Evolutionary conservation across 192 early-diverging fungal genomes (phyloP).

Genomic region (Podila verticillata): DNA sequence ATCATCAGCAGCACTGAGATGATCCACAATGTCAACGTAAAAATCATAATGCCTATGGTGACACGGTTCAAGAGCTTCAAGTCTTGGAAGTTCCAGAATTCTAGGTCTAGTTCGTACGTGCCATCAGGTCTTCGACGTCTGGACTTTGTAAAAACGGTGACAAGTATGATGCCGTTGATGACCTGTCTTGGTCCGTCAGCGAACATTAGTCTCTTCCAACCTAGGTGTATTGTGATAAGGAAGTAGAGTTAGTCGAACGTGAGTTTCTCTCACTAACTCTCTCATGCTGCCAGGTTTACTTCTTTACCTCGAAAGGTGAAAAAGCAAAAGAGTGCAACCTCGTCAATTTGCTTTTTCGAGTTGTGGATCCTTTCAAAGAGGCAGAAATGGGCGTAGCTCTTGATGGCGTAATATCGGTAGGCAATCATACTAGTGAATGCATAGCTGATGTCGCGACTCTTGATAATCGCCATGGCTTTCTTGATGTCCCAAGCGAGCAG

Average conservation of each 20-base stretch:
- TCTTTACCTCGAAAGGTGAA: constrained; percentile 78
- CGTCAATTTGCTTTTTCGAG: constrained; percentile 68
- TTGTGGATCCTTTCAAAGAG: constrained; percentile 78
- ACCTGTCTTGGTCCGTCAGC: constrained; percentile 86
- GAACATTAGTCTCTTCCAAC: constrained; percentile 85
- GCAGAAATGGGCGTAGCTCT: constrained; percentile 83
- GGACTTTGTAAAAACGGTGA: neutral
- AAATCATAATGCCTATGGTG: constrained; percentile 55
- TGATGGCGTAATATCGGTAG: constrained; percentile 76
- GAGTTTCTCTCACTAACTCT: no score
- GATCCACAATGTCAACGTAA: constrained; percentile 73
- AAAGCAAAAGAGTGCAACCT: constrained; percentile 84
- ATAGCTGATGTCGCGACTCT: constrained; percentile 78
- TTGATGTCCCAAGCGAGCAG: constrained; percentile 75
- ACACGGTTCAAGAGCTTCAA: constrained; percentile 19
- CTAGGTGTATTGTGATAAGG: constrained; percentile 36
- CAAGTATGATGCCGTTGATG: constrained; percentile 65
- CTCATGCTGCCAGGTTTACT: neutral
- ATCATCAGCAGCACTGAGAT: constrained; percentile 64
- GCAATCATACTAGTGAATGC: constrained; percentile 79
- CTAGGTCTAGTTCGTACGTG: constrained; percentile 6
- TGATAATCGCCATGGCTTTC: constrained; percentile 71
- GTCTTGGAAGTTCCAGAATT: neutral
- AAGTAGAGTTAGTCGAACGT: constrained; percentile 3
- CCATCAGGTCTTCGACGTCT: constrained; percentile 7